Evolutionary conservation across 805 yeast species (phyloP), one percentile per base, ranked within the genome.

Genomic region (Candida silvicultrix): DNA sequence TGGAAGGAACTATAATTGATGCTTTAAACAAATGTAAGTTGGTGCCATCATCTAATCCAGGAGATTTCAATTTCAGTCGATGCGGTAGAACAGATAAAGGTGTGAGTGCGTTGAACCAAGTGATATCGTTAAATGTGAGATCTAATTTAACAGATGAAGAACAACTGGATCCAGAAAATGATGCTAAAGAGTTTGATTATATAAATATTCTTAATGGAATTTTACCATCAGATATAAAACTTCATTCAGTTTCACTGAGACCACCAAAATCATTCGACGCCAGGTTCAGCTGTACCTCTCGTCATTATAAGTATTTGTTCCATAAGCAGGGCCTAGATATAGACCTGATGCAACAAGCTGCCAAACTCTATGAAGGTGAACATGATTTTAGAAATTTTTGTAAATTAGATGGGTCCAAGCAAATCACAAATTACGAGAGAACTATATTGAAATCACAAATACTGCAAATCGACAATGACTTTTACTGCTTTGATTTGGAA

Each of bases 61-160:
- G 68, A 8, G 81, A 78, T 1, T 86, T 83, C 58, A 73, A 77
- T 14, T 89, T 90, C 62, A 85, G 95, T 53, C 70, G 97, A 51
- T 94, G 98, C 67, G 98, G 98, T 0, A 73, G 98, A 57, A 92
- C 98, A 0, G 98, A 92, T 58, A 80, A 79, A 53, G 98, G 97
- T n/a, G 98, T 92, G 14, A 87, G 96, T 68, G 99, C 99, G 0
- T 78, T 94, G 83, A 86, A 88, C 52, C 99, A 94, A 64, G 98
- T 94, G 2, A 83, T 94, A 5, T 83, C 96, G 1, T 66, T 94
- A 35, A 66, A 71, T 15, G 82, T 92, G 23, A 73, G 99, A 53
- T 88, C 97, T 0, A 69, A 71, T 20, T 65, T 94, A 37, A 59
- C 78, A 0, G 54, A 57, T 1, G 90, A 83, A 40, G 86, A 88